Evolutionary conservation across 2,329 filamentous ascomycete species (phyloP).

Genomic region (Ophiostoma ips): DNA sequence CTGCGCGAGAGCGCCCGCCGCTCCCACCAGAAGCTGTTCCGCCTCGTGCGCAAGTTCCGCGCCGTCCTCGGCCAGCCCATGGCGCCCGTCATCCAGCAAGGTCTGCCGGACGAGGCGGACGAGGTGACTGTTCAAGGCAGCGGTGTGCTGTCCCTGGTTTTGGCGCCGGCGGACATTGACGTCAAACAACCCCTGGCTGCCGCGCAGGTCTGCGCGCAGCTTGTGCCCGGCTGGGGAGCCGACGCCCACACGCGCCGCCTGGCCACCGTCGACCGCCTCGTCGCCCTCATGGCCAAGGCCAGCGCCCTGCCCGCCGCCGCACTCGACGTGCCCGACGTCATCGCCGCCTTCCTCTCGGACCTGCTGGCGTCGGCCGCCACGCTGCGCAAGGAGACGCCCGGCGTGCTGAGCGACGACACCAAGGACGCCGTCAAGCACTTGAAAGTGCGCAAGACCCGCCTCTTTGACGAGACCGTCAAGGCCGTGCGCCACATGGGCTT

Average conservation of each 20-base stretch:
- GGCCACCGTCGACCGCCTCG: slow-evolving; percentile 53
- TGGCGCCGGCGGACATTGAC: background rate
- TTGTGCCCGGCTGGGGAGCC: slow-evolving; percentile 24
- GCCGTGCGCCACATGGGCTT: slow-evolving; percentile 80
- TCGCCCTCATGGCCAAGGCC: slow-evolving; percentile 49
- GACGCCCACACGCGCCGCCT: slow-evolving; percentile 44
- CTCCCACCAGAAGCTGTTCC: slow-evolving; percentile 86
- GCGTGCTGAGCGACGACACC: slow-evolving; percentile 72
- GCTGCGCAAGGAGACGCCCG: slow-evolving; percentile 72
- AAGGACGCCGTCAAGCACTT: slow-evolving; percentile 74
- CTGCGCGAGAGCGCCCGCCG: slow-evolving; percentile 77
- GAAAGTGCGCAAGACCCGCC: slow-evolving; percentile 76
- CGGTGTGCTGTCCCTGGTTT: slow-evolving; percentile 6
- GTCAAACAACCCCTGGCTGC: slow-evolving; percentile 14
- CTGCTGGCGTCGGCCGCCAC: slow-evolving; percentile 55
- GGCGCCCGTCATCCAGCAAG: slow-evolving; percentile 45
- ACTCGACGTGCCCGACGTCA: slow-evolving; percentile 41
- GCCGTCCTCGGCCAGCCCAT: slow-evolving; percentile 64
- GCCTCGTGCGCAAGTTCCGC: slow-evolving; percentile 81
- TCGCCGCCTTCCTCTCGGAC: slow-evolving; percentile 56
- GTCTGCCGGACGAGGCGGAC: slow-evolving; percentile 38
- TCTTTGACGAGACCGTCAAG: slow-evolving; percentile 80
- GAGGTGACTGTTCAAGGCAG: slow-evolving; percentile 4
- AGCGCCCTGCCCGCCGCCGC: slow-evolving; percentile 22
- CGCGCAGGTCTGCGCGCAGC: slow-evolving; percentile 20